phyloP scores from a whole-genome alignment of 1,139 yeast species.

The Suhomyces coccinellae region DNA sequence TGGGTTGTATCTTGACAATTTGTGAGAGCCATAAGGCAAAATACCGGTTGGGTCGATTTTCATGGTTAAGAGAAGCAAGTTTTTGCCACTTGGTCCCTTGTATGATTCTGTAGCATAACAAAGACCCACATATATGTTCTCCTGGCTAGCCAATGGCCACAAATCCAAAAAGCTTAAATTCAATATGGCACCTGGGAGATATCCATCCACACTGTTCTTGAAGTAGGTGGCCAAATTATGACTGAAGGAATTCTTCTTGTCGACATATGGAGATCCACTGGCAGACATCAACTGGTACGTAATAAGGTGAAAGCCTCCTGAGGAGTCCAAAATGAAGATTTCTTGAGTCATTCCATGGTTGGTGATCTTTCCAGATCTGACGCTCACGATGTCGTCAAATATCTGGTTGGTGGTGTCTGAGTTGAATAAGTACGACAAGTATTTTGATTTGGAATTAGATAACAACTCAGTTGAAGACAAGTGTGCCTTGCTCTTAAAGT shows the following conservation, averaged over 20 bases:
- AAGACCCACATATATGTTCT: conserved; percentile 52
- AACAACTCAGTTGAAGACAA: conserved; percentile 41
- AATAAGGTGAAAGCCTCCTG: conserved; percentile 40
- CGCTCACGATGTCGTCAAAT: conserved; percentile 56
- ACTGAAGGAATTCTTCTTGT: conserved; percentile 28
- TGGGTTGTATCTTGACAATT: conserved; percentile 38
- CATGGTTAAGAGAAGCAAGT: conserved; percentile 53
- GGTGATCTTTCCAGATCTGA: conserved; percentile 55
- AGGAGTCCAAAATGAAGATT: conserved; percentile 47
- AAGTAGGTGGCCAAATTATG: conserved; percentile 32
- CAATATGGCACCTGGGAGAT: conserved; percentile 36
- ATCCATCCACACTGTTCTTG: conserved; percentile 41
- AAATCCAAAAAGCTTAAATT: conserved; percentile 54
- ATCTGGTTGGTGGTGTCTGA: conserved; percentile 24
- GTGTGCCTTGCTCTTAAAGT: conserved; percentile 64
- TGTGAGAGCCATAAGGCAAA: conserved; percentile 61
- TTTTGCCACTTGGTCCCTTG: conserved; percentile 19
- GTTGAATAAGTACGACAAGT: conserved; percentile 31
- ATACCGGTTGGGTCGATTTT: conserved; percentile 55
- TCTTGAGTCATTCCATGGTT: conserved; percentile 51
- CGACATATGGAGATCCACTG: conserved; percentile 30
- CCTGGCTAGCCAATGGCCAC: conserved; percentile 36
- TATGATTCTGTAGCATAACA: conserved; percentile 30
- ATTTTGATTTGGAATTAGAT: conserved; percentile 15
- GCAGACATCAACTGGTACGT: conserved; percentile 36